phyloP scores from a whole-genome alignment of 768 basidiomycete species.

The Vararia minispora region DNA sequence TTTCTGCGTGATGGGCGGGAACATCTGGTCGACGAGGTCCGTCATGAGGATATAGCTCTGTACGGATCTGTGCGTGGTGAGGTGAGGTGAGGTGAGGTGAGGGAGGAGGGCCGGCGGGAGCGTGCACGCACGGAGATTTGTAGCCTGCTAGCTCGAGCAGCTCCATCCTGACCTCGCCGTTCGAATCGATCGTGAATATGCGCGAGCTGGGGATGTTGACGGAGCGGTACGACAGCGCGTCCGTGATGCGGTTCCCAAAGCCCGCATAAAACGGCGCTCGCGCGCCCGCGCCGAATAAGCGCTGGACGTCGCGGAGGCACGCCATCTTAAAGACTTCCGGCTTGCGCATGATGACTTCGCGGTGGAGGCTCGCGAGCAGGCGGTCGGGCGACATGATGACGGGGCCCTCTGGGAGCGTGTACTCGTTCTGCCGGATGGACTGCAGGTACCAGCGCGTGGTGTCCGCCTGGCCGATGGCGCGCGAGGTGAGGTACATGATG shows the following conservation, averaged over 20 bases:
- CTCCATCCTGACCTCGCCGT: slow-evolving; percentile 95
- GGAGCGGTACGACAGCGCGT: slow-evolving; percentile 93
- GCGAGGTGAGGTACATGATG: slow-evolving; percentile 93
- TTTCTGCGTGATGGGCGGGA: slow-evolving; percentile 89
- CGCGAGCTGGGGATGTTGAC: slow-evolving; percentile 90
- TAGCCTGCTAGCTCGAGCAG: slow-evolving; percentile 93
- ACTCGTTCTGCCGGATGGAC: slow-evolving; percentile 91
- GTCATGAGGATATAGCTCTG: slow-evolving; percentile 95
- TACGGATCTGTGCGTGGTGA: slow-evolving; percentile 4
- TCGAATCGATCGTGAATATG: slow-evolving; percentile 95
- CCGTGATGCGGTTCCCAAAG: slow-evolving; percentile 97
- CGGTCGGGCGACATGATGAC: slow-evolving; percentile 99
- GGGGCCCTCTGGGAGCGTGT: slow-evolving; percentile 94
- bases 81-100: slow-evolving; percentile 1
- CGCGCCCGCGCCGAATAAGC: slow-evolving; percentile 67
- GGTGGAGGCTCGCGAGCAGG: slow-evolving; percentile 86
- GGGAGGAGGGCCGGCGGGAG: background rate
- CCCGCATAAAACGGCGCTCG: slow-evolving; percentile 90
- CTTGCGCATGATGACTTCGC: slow-evolving; percentile 98
- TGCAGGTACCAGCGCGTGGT: slow-evolving; percentile 91
- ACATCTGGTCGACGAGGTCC: slow-evolving; percentile 99
- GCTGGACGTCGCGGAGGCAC: slow-evolving; percentile 87
- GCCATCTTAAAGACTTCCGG: slow-evolving; percentile 99
- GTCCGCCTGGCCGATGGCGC: slow-evolving; percentile 97
- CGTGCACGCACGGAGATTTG: slow-evolving; percentile 74